phyloP scores from a whole-genome alignment of 2,329 filamentous ascomycete genomes.

The Cladobotryum mycophilum region DNA sequence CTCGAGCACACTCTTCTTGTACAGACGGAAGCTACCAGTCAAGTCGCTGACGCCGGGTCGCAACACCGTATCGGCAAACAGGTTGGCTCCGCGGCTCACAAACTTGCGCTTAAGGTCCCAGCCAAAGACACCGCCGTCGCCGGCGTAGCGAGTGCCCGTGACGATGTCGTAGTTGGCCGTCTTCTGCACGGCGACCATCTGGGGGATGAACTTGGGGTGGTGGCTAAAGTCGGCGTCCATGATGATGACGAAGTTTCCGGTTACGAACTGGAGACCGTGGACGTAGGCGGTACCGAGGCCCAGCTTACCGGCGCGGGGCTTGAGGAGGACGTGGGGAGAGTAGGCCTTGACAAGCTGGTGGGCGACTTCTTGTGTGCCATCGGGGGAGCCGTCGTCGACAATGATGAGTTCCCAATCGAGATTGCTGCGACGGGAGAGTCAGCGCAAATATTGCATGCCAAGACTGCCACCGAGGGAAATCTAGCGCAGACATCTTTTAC shows the following conservation, averaged over 20 bases:
- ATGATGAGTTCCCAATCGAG: constrained; percentile 97
- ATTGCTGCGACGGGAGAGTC: constrained; percentile 48
- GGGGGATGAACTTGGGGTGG: constrained; percentile 97
- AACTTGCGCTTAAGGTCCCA: constrained; percentile 93
- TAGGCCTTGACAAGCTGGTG: constrained; percentile 86
- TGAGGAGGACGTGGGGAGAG: constrained; percentile 70
- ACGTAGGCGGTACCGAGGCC: constrained; percentile 97
- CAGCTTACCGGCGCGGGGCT: constrained; percentile 87
- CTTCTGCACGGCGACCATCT: constrained; percentile 82
- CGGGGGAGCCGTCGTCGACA: constrained; percentile 95
- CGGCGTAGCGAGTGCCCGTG: constrained; percentile 90
- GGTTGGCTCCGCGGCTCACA: constrained; percentile 79
- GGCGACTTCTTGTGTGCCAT: constrained; percentile 87
- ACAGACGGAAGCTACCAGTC: constrained; percentile 89
- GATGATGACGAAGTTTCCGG: constrained; percentile 95
- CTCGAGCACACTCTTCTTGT: constrained; percentile 84
- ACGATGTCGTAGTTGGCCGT: constrained; percentile 85
- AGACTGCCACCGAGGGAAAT: neutral
- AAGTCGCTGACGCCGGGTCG: constrained; percentile 91
- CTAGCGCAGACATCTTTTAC: constrained; percentile 19
- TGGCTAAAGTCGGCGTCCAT: constrained; percentile 99
- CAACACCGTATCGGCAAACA: constrained; percentile 92
- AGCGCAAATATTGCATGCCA: neutral
- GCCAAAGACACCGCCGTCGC: constrained; percentile 82
- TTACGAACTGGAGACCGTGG: constrained; percentile 83